Percentiles rank a stretch among this genome's conserved stretches.
Conservation (phyloP, 2,329 filamentous ascomycete genomes). For the Paracoccidioides lutzii region DNA sequence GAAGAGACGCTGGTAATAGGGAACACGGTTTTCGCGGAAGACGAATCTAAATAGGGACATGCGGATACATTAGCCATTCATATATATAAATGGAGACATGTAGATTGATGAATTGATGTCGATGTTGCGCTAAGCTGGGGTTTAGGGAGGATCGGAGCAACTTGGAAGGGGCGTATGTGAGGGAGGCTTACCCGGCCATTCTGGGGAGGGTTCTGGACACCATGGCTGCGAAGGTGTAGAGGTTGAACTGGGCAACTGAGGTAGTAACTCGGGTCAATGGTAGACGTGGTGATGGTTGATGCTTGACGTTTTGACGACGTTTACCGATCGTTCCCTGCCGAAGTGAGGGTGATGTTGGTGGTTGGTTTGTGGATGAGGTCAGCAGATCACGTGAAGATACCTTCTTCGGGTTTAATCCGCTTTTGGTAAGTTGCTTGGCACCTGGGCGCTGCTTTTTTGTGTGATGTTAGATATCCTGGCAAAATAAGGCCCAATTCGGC, state of each 20-base stretch:
- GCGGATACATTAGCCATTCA: conserved; percentile 13
- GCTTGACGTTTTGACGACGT: neutral
- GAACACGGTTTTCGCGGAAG: conserved; percentile 55
- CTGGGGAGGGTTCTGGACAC: conserved; percentile 31
- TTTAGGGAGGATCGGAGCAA: neutral
- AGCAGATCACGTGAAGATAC: too few species aligned
- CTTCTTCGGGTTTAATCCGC: neutral
- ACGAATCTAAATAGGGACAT: conserved; percentile 31
- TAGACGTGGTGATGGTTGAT: conserved; percentile 9
- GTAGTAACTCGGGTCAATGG: conserved; percentile 17
- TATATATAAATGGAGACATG: neutral
- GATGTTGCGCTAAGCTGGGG: neutral
- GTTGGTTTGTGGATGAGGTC: too few species aligned
- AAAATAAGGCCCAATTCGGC: too few species aligned
- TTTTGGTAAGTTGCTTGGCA: neutral
- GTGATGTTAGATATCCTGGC: too few species aligned
- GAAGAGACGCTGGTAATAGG: conserved; percentile 54
- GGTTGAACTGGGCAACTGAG: conserved; percentile 1
- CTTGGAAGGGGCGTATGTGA: neutral
- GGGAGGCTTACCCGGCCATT: conserved; percentile 30
- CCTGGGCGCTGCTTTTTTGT: neutral
- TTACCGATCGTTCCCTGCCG: neutral
- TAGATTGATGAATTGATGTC: neutral
- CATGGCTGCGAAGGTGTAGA: conserved; percentile 24
- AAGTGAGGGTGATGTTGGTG: neutral